phyloP scores from a whole-genome alignment of 768 basidiomycete species.

The Amylocystis lapponica region DNA sequence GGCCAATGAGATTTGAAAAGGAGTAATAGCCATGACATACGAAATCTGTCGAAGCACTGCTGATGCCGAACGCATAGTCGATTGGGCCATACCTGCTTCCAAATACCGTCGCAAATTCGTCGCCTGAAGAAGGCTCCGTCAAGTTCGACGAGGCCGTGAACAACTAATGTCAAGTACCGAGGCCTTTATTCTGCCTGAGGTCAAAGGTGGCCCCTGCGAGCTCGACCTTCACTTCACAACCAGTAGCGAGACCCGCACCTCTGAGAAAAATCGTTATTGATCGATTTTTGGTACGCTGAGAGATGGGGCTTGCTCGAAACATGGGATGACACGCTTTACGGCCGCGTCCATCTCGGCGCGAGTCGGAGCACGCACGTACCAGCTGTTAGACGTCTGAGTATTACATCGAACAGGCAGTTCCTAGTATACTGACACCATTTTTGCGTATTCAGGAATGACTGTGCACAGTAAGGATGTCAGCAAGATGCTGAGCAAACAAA shows the following conservation, averaged over 20 bases:
- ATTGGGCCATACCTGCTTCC: constrained; percentile 55
- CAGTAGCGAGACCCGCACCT: constrained; percentile 64
- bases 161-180: constrained; percentile 35
- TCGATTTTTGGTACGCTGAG: background rate
- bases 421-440: constrained; percentile 58
- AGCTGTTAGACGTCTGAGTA: constrained; percentile 34
- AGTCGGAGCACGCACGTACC: constrained; percentile 69
- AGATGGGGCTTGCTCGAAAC: constrained; percentile 53
- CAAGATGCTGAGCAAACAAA: too few species aligned
- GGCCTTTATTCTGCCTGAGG: constrained; percentile 59
- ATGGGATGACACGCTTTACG: constrained; percentile 55
- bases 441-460: constrained; percentile 84
- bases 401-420: background rate
- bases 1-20: background rate
- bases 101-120: constrained; percentile 58
- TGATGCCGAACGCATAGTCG: constrained; percentile 63
- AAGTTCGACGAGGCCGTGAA: background rate
- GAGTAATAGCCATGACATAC: constrained; percentile 36
- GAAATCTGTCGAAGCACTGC: constrained; percentile 76
- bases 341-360: constrained; percentile 54
- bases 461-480: background rate
- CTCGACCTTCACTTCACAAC: constrained; percentile 45
- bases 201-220: constrained; percentile 39
- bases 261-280: constrained; percentile 26
- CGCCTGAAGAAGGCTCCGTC: constrained; percentile 35